A percentile compares a stretch with the other conserved stretches of the same genome.
phyloP scores from a whole-genome alignment of 2,329 filamentous ascomycete species.

The Aspergillus ibericus region DNA sequence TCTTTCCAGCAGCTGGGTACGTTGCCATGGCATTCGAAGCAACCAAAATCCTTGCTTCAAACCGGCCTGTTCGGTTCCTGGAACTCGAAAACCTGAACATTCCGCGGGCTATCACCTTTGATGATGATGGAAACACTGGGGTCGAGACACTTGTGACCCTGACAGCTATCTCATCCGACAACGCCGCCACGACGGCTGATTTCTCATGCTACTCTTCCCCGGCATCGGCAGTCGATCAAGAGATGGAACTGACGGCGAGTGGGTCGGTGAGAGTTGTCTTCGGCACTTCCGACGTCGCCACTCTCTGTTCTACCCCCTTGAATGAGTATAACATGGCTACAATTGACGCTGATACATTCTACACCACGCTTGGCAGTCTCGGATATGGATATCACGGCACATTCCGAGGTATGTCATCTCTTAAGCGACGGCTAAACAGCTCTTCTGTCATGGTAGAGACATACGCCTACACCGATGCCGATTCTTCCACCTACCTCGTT shows the following conservation, averaged over 20 bases:
- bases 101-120: neutral
- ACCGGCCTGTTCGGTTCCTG: neutral
- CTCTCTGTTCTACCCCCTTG: neutral
- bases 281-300: neutral
- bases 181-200: neutral
- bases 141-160: neutral
- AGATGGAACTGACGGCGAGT: neutral
- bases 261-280: conserved; percentile 2
- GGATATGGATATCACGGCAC: conserved; percentile 4
- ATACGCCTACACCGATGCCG: neutral
- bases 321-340: conserved; percentile 4
- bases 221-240: neutral
- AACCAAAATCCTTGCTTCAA: neutral
- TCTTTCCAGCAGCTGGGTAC: conserved; percentile 28
- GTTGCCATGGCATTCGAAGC: conserved; percentile 14
- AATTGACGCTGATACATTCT: conserved; percentile 3
- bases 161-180: neutral
- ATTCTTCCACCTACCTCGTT: neutral
- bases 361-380: conserved; percentile 1
- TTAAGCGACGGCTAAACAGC: neutral
- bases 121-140: neutral
- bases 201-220: neutral
- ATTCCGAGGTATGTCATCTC: neutral
- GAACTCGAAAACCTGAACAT: neutral
- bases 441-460: neutral